Percentiles rank a stretch among this genome's conserved stretches.
These are phyloP conservation scores for Monilinia vaccinii-corymbosi DNA, from an alignment of 2,329 filamentous ascomycete species.

Conservation along the genomic window DNA sequence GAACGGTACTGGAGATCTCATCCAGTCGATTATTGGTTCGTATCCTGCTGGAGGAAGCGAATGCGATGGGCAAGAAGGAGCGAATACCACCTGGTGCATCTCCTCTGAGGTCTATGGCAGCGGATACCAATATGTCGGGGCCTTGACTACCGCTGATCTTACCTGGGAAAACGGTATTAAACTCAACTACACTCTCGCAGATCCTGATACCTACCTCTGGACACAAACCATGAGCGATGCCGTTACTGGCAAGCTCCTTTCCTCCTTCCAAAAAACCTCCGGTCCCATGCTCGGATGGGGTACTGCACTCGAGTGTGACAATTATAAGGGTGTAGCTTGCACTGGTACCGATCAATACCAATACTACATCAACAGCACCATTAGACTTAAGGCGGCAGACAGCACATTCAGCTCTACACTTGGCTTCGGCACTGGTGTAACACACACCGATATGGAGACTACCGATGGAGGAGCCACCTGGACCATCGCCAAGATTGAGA, in stretches of 20 bases:
- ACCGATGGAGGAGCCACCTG: too few relatives aligned
- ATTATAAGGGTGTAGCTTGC: not conserved
- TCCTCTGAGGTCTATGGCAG: not conserved
- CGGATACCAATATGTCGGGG: not conserved
- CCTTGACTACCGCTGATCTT: not conserved
- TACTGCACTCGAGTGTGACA: not conserved
- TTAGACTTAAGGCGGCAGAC: too few relatives aligned
- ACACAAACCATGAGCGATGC: not conserved
- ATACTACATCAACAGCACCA: too few relatives aligned
- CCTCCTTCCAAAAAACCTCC: not conserved
- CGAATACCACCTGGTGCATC: not conserved
- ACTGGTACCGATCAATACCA: not conserved
- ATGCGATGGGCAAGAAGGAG: not conserved
- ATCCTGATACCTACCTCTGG: not conserved
- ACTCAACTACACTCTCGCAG: not conserved
- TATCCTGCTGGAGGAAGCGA: not conserved
- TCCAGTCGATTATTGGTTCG: not conserved
- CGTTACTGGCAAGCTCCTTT: not conserved
- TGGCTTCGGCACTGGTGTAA: too few relatives aligned
- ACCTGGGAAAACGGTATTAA: not conserved
- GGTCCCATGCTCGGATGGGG: not conserved
- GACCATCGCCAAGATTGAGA: too few relatives aligned
- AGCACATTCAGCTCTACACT: not conserved
- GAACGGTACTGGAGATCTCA: not conserved
- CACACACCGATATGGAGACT: too few relatives aligned